These are phyloP conservation scores for Apiotrichum brassicae DNA, from an alignment of 1,284 basidiomycete genomes.

Conservation along the genomic window DNA sequence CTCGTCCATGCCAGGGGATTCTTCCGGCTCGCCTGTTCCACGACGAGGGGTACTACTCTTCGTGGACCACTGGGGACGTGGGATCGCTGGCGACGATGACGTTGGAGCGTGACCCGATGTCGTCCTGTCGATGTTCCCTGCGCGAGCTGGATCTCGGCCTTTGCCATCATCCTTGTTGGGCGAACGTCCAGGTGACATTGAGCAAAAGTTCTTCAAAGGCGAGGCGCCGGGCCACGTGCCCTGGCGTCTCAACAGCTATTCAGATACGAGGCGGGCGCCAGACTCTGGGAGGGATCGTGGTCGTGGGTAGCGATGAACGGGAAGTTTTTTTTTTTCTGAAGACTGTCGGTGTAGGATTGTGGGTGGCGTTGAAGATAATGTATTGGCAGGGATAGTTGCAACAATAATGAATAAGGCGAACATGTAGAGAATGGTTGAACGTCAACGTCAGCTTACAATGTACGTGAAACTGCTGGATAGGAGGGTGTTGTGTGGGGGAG, in stretches of 20 bases:
- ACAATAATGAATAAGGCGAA: no score
- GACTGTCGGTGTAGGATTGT: no score
- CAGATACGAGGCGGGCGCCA: neutral
- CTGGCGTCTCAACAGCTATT: neutral
- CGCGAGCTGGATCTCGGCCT: neutral
- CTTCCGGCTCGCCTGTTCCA: neutral
- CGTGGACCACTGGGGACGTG: neutral
- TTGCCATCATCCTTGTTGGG: neutral
- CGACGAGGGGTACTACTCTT: neutral
- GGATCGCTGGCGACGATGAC: neutral
- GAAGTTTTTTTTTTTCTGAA: no score
- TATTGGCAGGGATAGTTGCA: no score
- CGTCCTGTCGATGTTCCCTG: neutral
- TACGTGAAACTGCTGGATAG: no score
- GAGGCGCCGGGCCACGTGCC: neutral
- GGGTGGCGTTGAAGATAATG: no score
- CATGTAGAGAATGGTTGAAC: no score
- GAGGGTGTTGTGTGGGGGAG: no score
- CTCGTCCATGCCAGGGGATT: constrained; percentile 4
- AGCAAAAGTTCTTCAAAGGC: neutral
- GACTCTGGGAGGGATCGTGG: neutral
- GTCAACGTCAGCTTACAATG: no score
- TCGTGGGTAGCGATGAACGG: no score
- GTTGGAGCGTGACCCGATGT: neutral
- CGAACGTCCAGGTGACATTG: neutral